Conservation (phyloP, 2,329 filamentous ascomycete genomes). For the Colletotrichum sp. region DNA sequence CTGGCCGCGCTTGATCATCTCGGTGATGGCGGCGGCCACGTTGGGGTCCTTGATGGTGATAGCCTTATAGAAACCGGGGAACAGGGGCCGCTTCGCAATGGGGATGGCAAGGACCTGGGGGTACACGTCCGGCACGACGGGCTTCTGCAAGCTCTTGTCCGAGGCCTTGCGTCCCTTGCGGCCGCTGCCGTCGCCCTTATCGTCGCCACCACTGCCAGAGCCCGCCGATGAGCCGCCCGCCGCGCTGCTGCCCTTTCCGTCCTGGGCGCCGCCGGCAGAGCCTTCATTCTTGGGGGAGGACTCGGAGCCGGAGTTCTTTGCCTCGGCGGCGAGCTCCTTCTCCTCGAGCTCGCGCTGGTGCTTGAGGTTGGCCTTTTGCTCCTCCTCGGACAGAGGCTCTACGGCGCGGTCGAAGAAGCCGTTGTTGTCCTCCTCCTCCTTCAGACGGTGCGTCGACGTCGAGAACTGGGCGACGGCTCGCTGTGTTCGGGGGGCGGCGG, state of each 20-base stretch:
- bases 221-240: constrained; percentile 59
- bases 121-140: constrained; percentile 91
- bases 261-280: constrained; percentile 39
- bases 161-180: constrained; percentile 74
- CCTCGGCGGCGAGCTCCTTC: constrained; percentile 52
- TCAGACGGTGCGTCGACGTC: constrained; percentile 33
- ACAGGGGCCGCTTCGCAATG: constrained; percentile 90
- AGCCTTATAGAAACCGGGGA: constrained; percentile 98
- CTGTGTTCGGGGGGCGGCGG: constrained; percentile 30
- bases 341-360: constrained; percentile 49
- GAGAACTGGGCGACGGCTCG: constrained; percentile 38
- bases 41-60: constrained; percentile 95
- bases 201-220: constrained; percentile 43
- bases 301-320: constrained; percentile 43
- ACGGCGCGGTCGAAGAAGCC: constrained; percentile 57
- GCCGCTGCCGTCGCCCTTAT: constrained; percentile 58
- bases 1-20: constrained; percentile 96
- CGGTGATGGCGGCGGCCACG: constrained; percentile 89
- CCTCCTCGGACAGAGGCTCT: constrained; percentile 58
- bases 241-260: constrained; percentile 62
- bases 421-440: constrained; percentile 44
- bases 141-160: constrained; percentile 83
- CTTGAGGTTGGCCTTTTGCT: constrained; percentile 56
- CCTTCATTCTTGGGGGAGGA: constrained; percentile 51
- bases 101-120: constrained; percentile 98